Conservation (phyloP, 2,329 filamentous ascomycete genomes). For the Exophiala phaeomuriformis region DNA sequence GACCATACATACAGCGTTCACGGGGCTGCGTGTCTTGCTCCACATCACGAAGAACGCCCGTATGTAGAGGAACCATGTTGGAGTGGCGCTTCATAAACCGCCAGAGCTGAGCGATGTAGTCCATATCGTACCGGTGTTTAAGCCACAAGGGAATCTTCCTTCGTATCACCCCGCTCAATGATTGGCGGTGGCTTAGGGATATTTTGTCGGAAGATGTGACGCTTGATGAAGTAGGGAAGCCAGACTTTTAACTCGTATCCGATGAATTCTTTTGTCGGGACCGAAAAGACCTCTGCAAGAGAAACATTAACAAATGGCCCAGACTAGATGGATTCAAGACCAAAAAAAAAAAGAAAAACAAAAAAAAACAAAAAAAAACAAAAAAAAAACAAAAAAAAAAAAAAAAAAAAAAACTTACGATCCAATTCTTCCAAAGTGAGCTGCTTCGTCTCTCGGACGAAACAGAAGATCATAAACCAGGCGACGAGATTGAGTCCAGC, state of each 20-base stretch:
- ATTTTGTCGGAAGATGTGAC: constrained; percentile 34
- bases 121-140: no score
- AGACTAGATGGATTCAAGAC: not conserved
- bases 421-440: constrained; percentile 43
- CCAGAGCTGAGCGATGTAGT: no score
- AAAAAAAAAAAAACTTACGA: constrained; percentile 17
- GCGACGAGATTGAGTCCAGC: constrained; percentile 39
- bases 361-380: not conserved
- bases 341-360: not conserved
- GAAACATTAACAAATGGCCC: not conserved
- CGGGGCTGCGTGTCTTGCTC: no score
- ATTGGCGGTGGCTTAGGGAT: constrained; percentile 32
- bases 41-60: no score
- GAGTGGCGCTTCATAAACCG: no score
- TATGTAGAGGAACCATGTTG: no score
- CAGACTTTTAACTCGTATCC: constrained; percentile 35
- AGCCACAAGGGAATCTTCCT: no score
- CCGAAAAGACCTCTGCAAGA: constrained; percentile 30
- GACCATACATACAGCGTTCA: no score
- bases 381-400: not conserved
- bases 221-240: constrained; percentile 40
- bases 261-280: constrained; percentile 34
- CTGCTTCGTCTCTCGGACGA: constrained; percentile 45
- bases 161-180: constrained; percentile 2
- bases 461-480: constrained; percentile 46